Evolutionary conservation across 2,329 filamentous ascomycete genomes (phyloP), one percentile per base, ranked within the genome.

Genomic region (Didymella pinodella): DNA sequence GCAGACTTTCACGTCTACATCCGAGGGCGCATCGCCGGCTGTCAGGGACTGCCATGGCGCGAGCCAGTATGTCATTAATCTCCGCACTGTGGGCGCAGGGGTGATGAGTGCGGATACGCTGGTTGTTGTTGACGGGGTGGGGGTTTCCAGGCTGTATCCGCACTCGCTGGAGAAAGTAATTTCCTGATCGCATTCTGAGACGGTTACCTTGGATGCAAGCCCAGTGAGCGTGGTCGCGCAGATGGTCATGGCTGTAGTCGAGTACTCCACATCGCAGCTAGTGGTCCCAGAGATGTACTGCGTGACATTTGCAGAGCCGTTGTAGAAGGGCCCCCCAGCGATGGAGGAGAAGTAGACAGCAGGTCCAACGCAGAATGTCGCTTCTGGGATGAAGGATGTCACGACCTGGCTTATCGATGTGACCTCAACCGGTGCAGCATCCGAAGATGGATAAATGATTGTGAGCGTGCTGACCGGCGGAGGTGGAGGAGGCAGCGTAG

Each of bases 81-180:
- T 72, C 54, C 77, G 73, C 25, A 81, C 66, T 0, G 70, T 75
- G 2, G 78, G 78, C 2, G 73, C 68, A 2, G 77, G 73, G 0
- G 79, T 81, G 48, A 78, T 77, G 7, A 70, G 54, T 0, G 56
- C 18, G 14, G 44, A 48, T 6, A 14, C 8, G 46, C 18, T 43
- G 4, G 26, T 53, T 4, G 57, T 66, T 5, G 61, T 57, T 1
- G 56, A 50, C 6, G 76, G 70, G 10, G 71, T 74, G 2, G 78
- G 75, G 4, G 73, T 77, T 6, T 75, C 74, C n/a, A 81, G 61
- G 1, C 72, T 72, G 64, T 76, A 79, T n/a, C 78, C 79, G 48
- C 76, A 78, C 45, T 80, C 74, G 48, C 74, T 81, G 2, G 79
- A 81, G 63, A 81, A 82, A 4, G 80, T 81, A 47, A 82, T 71